Evolutionary conservation across 371 early-diverging fungal genomes (phyloP), one percentile per base, ranked within the genome.

Genomic region (Sporodiniella umbellata): DNA sequence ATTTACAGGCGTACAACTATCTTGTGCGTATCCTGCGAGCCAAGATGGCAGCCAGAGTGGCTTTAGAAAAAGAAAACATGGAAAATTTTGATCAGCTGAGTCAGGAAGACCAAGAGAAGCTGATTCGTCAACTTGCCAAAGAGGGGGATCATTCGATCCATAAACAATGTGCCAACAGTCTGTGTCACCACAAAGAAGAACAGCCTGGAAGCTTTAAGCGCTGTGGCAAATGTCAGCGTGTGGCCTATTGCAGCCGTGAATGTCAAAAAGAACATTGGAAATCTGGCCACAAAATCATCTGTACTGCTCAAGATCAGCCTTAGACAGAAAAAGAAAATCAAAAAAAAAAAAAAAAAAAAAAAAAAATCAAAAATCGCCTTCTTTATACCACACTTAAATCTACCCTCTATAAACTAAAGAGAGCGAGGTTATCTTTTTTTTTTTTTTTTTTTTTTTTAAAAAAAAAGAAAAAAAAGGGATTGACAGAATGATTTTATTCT

Each of bases 181-280:
- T 39, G 1, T 82, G 83, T 55, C 70, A 70, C 1, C 78, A 79
- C 26, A 64, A 53, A n/a, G 83, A 82, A 56, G 48, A 66, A 33
- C 68, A 70, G 33, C 69, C 67, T 48, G 75, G 78, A 35, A 65
- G 72, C 38, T 80, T 78, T 50, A 78, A 79, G 44, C 66, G 73
- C n/a, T 83, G 83, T 44, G 80, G 75, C 17, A 67, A 72, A 37
- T 83, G 83, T 60, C 75, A 79, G 53, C 70, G 73, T 45, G 70
- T 67, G 10, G 60, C 68, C 28, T 83, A 78, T 38, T 83, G 83
- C 59, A 79, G 80, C 22, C 76, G 81, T 40, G 70, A 78, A 42
- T 83, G 83, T 45, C 83, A 83, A 58, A 75, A 75, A 50, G 71
- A 74, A n/a, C 79, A 83, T 53, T 83, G 83, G 83, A 82, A 80